Conservation (phyloP, 1,139 yeast genomes). For the Candida glucosophila region DNA sequence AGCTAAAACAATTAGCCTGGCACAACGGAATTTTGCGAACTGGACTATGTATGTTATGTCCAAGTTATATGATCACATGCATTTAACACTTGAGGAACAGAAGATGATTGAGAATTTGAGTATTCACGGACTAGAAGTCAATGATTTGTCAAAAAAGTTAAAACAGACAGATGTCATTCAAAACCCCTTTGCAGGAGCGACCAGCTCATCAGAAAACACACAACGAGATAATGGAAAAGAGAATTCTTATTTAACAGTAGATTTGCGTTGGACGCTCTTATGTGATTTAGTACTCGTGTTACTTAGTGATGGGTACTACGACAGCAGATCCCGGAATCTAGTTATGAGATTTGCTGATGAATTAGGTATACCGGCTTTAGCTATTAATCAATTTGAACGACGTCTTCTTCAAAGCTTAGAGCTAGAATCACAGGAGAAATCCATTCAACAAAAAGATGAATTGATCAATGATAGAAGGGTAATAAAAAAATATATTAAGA, state of each 20-base stretch:
- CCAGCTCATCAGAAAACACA: too few relatives aligned
- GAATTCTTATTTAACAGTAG: slow-evolving; percentile 29
- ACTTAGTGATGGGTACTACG: slow-evolving; percentile 80
- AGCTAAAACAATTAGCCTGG: slow-evolving; percentile 52
- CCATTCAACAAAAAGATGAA: slow-evolving; percentile 53
- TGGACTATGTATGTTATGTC: slow-evolving; percentile 77
- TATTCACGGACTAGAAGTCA: slow-evolving; percentile 70
- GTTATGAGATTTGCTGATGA: slow-evolving; percentile 57
- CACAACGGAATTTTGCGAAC: slow-evolving; percentile 73
- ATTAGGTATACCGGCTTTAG: slow-evolving; percentile 51
- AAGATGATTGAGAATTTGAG: slow-evolving; percentile 83
- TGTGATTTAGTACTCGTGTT: slow-evolving; percentile 82
- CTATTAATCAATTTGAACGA: slow-evolving; percentile 81
- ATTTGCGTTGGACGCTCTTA: slow-evolving; percentile 84
- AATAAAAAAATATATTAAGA: slow-evolving; percentile 60
- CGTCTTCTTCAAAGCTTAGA: slow-evolving; percentile 86
- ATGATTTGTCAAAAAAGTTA: slow-evolving; percentile 60
- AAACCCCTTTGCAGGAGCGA: slow-evolving; percentile 13
- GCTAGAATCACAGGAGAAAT: slow-evolving; percentile 57
- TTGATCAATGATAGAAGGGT: slow-evolving; percentile 68
- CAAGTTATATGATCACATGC: slow-evolving; percentile 76
- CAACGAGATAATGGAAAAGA: neutral
- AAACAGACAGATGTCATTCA: slow-evolving; percentile 32
- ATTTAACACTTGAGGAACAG: slow-evolving; percentile 62
- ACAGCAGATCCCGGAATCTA: slow-evolving; percentile 76